Conservation (phyloP, 176 grass and related monocot genomes). For the Puya raimondii region DNA sequence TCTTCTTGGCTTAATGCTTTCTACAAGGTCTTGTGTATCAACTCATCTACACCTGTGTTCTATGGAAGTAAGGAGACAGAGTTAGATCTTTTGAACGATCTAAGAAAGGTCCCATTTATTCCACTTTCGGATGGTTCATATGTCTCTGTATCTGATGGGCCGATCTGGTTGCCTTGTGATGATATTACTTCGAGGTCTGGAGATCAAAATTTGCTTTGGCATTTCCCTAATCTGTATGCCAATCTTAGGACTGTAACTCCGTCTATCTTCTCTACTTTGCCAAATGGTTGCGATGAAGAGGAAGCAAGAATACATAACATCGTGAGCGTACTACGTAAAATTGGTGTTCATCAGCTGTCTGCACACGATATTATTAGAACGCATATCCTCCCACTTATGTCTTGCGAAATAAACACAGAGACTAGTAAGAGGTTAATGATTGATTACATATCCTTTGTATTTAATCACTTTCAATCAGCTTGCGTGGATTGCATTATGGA, state of each 20-base stretch:
- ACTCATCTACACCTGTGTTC: conserved; percentile 34
- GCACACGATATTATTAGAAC: conserved; percentile 80
- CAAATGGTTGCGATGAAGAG: conserved; percentile 14
- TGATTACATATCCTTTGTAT: conserved; percentile 71
- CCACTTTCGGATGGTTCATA: conserved; percentile 85
- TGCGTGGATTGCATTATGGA: conserved; percentile 60
- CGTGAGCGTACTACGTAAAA: conserved; percentile 57
- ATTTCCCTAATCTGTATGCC: conserved; percentile 58
- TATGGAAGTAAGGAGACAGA: conserved; percentile 36
- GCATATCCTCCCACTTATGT: conserved; percentile 54
- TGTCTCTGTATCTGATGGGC: conserved; percentile 67
- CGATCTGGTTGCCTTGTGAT: conserved; percentile 89
- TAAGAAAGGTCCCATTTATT: conserved; percentile 72
- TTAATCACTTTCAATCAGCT: conserved; percentile 76
- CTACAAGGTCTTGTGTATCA: conserved; percentile 17
- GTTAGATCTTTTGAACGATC: conserved; percentile 24
- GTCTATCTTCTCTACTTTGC: conserved; percentile 31
- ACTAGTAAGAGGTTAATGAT: conserved; percentile 32
- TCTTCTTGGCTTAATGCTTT: conserved; percentile 74
- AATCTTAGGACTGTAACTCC: conserved; percentile 65
- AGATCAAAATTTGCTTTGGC: conserved; percentile 33
- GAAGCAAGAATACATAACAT: conserved; percentile 53
- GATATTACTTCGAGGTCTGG: conserved; percentile 37
- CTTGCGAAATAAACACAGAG: conserved; percentile 28
- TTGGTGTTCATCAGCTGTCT: conserved; percentile 70